Evolutionary conservation across 805 yeast species (phyloP).

Genomic region (Pichia exigua): DNA sequence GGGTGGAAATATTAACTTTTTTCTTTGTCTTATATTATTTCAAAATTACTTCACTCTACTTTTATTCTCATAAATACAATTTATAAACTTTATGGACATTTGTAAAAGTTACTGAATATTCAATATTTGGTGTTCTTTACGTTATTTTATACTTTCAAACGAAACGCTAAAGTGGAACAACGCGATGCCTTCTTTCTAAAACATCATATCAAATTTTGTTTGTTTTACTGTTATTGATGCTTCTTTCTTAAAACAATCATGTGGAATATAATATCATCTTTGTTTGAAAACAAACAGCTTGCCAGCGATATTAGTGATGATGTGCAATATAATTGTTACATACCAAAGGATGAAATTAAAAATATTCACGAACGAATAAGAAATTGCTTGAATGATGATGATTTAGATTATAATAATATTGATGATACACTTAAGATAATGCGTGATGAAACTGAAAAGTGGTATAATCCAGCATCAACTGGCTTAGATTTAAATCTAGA

Average conservation of each 20-base stretch:
- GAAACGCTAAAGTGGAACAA: too few relatives aligned
- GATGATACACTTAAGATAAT: conserved; percentile 20
- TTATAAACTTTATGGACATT: neutral
- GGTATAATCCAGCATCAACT: conserved; percentile 7
- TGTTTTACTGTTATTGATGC: too few relatives aligned
- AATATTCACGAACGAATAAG: conserved; percentile 9
- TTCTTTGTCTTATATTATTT: neutral
- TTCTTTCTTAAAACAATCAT: neutral
- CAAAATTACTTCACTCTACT: too few relatives aligned
- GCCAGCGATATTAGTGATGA: neutral
- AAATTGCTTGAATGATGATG: conserved; percentile 9
- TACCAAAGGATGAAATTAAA: neutral
- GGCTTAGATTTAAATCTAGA: neutral
- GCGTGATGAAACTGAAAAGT: conserved; percentile 13
- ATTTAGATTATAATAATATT: conserved; percentile 12
- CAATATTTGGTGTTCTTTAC: too few relatives aligned
- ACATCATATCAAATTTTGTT: neutral
- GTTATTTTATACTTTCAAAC: too few relatives aligned
- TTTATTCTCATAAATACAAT: too few relatives aligned
- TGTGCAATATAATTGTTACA: neutral
- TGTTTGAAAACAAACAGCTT: neutral
- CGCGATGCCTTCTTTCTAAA: neutral
- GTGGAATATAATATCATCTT: neutral
- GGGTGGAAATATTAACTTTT: conserved; percentile 30
- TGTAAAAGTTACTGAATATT: too few relatives aligned